Conservation (phyloP, 1,284 basidiomycete species). For the Heterobasidion parviporum region DNA sequence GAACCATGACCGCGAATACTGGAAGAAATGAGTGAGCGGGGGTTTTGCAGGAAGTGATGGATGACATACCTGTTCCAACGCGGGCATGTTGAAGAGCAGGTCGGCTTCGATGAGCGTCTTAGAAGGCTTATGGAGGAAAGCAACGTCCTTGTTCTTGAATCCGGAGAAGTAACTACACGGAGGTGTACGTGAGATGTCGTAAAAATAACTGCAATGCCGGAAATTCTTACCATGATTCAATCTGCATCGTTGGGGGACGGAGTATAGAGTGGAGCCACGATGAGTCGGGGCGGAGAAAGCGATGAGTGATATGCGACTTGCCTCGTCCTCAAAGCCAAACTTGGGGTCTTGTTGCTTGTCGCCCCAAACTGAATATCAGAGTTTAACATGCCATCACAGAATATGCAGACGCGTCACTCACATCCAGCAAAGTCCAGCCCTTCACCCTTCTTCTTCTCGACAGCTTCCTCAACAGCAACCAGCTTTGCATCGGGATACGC, state of each 20-base stretch:
- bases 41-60: background rate
- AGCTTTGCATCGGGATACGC: constrained; percentile 75
- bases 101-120: constrained; percentile 85
- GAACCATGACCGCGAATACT: constrained; percentile 18
- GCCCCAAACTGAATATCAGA: constrained; percentile 45
- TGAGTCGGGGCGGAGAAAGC: background rate
- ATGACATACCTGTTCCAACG: constrained; percentile 67
- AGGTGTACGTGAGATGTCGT: background rate
- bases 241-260: constrained; percentile 24
- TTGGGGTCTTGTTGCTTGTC: constrained; percentile 49
- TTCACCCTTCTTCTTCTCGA: constrained; percentile 31
- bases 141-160: constrained; percentile 81
- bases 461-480: constrained; percentile 53
- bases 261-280: constrained; percentile 4
- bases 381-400: constrained; percentile 2
- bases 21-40: background rate
- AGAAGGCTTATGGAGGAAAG: constrained; percentile 76
- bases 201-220: background rate
- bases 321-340: constrained; percentile 83
- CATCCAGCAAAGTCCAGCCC: constrained; percentile 50
- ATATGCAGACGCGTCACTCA: constrained; percentile 21
- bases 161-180: constrained; percentile 71
- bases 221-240: constrained; percentile 48
- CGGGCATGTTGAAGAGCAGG: constrained; percentile 84
- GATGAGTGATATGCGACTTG: constrained; percentile 21